A percentile compares a stretch with the other conserved stretches of the same genome.
Conservation (phyloP, 495 filamentous ascomycete genomes). For the Sordaria brevicollis region DNA sequence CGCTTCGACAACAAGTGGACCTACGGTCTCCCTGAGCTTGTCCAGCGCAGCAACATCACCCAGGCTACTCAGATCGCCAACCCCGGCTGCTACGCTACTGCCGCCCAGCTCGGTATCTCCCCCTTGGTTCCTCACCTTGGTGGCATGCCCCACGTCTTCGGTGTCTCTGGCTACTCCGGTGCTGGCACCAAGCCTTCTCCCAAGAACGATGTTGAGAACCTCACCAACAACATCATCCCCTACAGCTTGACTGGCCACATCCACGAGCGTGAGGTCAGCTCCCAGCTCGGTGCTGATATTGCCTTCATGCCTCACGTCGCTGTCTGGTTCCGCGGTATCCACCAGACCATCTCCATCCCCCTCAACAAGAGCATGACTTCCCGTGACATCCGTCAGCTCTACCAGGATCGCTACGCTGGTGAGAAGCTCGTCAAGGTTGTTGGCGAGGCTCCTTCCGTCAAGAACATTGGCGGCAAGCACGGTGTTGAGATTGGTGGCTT, state of each 20-base stretch:
- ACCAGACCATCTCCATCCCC: constrained; percentile 84
- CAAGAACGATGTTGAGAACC: constrained; percentile 87
- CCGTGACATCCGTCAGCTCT: constrained; percentile 87
- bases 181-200: constrained; percentile 92
- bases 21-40: constrained; percentile 88
- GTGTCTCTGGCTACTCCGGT: constrained; percentile 91
- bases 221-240: constrained; percentile 83
- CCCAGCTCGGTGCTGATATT: constrained; percentile 64
- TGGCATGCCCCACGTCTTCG: constrained; percentile 78
- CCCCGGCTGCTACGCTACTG: constrained; percentile 94
- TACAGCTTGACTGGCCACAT: constrained; percentile 94
- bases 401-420: constrained; percentile 91
- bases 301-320: constrained; percentile 94
- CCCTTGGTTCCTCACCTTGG: constrained; percentile 71
- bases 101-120: constrained; percentile 84
- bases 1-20: constrained; percentile 87
- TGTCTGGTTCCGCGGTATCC: constrained; percentile 95
- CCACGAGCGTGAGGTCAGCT: constrained; percentile 84
- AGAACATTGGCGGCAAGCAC: constrained; percentile 81
- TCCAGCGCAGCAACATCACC: constrained; percentile 64
- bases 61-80: constrained; percentile 83
- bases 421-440: constrained; percentile 89
- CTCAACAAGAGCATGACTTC: constrained; percentile 74
- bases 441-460: constrained; percentile 81
- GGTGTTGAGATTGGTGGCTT: constrained; percentile 94